Evolutionary conservation across 495 filamentous ascomycete genomes (phyloP), one percentile per base, ranked within the genome.

Genomic region (Podospora fimiseda): DNA sequence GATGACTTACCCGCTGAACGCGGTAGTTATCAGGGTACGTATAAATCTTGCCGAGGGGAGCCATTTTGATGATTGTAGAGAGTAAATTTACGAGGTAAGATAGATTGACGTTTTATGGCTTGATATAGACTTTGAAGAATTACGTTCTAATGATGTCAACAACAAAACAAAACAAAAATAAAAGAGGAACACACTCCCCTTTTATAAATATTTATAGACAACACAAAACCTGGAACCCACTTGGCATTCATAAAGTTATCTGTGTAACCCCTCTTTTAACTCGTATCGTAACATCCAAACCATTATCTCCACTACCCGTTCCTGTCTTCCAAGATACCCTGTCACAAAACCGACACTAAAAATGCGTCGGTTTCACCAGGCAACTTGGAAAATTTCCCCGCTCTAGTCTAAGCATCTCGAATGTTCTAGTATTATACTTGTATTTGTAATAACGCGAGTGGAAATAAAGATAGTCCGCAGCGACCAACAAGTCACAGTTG

Each of bases 41-140:
- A 63, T 72, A 79, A 52, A 82, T 68, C 33, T 71, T 79, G 49
- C 75, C 79, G 65, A 81, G 74, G 49, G 74, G 69, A 63, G 78
- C 70, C 78, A 80, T 82, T 36, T 8, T 50, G 40, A 37, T 7
- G 9, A 18, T 14, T 40, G 14, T 18, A 21, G 14, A 14, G 16
- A 8, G 24, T 4, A 2, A 19, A 9, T 45, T 11, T 15, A 23
- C 27, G 14, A 21, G 20, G 38, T 49, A 42, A 43, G 43, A 41
- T 9, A 45, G 43, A 45, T 18, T 23, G 51, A 20, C 11, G 42
- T 33, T 11, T 15, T 23, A 22, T 52, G 18, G n/a, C 19, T 22
- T 21, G 30, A 45, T 2, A 18, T 11, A 19, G n/a, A n/a, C n/a
- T 8, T 16, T 22, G n/a, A 33, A 24, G 16, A 46, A 23, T 55